Conservation (phyloP, 192 early-diverging fungal genomes). For the Umbelopsis ramanniana region DNA sequence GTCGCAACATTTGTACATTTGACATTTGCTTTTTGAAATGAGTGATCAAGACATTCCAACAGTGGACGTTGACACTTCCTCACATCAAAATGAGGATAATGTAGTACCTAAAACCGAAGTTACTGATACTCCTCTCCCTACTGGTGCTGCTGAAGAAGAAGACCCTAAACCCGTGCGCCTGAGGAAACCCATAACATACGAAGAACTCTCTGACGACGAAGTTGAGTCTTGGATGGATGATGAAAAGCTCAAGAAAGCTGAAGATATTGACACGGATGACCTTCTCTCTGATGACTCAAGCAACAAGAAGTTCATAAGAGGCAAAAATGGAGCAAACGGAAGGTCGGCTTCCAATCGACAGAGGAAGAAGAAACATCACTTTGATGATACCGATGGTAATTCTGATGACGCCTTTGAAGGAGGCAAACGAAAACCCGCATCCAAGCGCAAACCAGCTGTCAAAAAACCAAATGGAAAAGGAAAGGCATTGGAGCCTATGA, state of each 20-base stretch:
- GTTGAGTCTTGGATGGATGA: constrained; percentile 7
- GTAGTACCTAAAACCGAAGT: constrained; percentile 18
- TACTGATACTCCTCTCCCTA: background rate
- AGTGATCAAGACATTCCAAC: constrained; percentile 18
- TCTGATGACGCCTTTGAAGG: constrained; percentile 22
- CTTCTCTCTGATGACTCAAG: background rate
- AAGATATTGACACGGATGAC: constrained; percentile 12
- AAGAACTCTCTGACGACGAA: constrained; percentile 22
- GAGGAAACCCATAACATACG: constrained; percentile 17
- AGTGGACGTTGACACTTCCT: constrained; percentile 5
- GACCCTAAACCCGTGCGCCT: background rate
- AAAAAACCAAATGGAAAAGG: constrained; percentile 26
- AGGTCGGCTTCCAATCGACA: background rate
- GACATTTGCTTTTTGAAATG: constrained; percentile 21
- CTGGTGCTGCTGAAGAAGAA: constrained; percentile 4
- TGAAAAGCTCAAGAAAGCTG: background rate
- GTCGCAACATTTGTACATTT: constrained; percentile 21
- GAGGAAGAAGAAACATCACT: constrained; percentile 12
- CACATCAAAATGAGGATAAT: constrained; percentile 19
- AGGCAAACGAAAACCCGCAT: constrained; percentile 3
- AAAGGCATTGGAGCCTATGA: constrained; percentile 10
- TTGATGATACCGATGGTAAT: constrained; percentile 19
- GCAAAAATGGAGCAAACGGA: background rate
- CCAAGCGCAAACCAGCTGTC: constrained; percentile 21
- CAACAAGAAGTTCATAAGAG: background rate